These are phyloP conservation scores for Spathaspora arborariae DNA, from an alignment of 805 yeast genomes.

Conservation along the genomic window DNA sequence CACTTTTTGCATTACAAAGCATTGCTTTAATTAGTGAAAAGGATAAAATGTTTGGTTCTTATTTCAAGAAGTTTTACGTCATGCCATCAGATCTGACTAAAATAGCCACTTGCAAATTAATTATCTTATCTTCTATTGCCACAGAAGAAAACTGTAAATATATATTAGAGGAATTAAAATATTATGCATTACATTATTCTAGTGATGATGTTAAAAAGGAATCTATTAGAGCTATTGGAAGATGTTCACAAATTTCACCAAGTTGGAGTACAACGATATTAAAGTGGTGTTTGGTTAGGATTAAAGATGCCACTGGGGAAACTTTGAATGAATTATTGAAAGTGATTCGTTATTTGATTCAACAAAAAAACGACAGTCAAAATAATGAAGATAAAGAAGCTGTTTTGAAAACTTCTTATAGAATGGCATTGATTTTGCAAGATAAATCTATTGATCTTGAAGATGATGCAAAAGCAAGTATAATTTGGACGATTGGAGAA, in stretches of 20 bases:
- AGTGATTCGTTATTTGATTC: constrained; percentile 69
- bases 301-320: constrained; percentile 28
- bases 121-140: constrained; percentile 57
- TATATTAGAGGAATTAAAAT: constrained; percentile 62
- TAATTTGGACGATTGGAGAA: constrained; percentile 91
- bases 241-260: constrained; percentile 47
- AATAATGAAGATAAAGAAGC: constrained; percentile 16
- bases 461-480: constrained; percentile 67
- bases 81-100: constrained; percentile 48
- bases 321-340: constrained; percentile 65
- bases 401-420: constrained; percentile 53
- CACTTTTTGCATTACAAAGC: constrained; percentile 42
- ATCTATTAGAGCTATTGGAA: constrained; percentile 60
- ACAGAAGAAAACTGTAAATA: constrained; percentile 47
- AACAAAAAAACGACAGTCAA: constrained; percentile 38
- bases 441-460: constrained; percentile 20
- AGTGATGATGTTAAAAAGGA: constrained; percentile 28
- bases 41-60: constrained; percentile 29
- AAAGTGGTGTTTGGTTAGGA: constrained; percentile 58
- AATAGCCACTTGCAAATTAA: constrained; percentile 52
- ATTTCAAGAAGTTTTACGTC: constrained; percentile 49
- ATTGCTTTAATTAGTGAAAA: constrained; percentile 36
- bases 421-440: constrained; percentile 34
- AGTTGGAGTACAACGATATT: constrained; percentile 54
- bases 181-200: constrained; percentile 29